Evolutionary conservation across 2,329 filamentous ascomycete species (phyloP), one percentile per base, ranked within the genome.

Genomic region (Nemania sp.): DNA sequence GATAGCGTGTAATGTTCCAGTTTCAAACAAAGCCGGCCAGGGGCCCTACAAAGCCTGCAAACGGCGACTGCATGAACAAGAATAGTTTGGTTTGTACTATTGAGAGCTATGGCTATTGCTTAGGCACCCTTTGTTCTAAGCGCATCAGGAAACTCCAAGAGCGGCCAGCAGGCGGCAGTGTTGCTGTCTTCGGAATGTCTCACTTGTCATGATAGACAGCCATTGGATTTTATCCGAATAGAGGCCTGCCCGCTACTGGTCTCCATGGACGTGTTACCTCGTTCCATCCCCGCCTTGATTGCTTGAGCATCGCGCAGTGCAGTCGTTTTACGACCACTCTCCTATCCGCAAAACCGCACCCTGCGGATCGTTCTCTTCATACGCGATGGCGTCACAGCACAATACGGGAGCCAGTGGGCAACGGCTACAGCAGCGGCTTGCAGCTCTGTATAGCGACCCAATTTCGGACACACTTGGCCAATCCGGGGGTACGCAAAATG

Each of bases 81-180:
- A 6, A 15, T 44, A 66, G 64, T 67, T 61, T 66, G 57, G 64
- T 37, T 58, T 49, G 15, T 6, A 40, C 43, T n/a, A 30, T 28
- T 28, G n/a, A 45, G 40, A 44, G 36, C 34, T 42, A 54, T 49
- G 22, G 30, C 43, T 36, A 45, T 46, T 14, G 49, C 42, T 56
- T 50, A 58, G n/a, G 52, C 39, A 60, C 64, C 63, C 66, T 68
- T 68, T 67, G 63, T 68, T 57, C 45, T 43, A 57, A 54, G 47
- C 53, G 46, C 49, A 45, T 56, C 51, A 37, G 49, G 33, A 41
- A 57, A 37, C 30, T 46, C 50, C 36, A 61, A 63, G 63, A 57
- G 54, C 56, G 57, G 31, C 40, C 33, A 17, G 42, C 30, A 30
- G 40, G 43, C 5, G 49, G 20, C n/a, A n/a, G n/a, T n/a, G 8